Conservation (phyloP, 257 asterid genomes). For the Cinchona pubescens region DNA sequence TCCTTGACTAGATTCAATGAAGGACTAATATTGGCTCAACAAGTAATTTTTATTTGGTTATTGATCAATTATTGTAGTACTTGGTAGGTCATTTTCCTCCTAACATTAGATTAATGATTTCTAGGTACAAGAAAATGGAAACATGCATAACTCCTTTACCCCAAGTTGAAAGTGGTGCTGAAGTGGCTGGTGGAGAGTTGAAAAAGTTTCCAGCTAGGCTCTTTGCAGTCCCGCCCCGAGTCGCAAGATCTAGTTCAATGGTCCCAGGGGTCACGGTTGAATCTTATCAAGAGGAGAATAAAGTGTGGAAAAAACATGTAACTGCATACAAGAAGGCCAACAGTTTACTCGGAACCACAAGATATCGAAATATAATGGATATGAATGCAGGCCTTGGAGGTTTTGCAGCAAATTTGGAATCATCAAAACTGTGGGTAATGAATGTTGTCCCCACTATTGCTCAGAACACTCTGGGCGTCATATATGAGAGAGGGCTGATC, state of each 20-base stretch:
- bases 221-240: slow-evolving; percentile 67
- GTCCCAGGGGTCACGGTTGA: slow-evolving; percentile 62
- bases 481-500: slow-evolving; percentile 81
- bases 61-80: not conserved
- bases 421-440: slow-evolving; percentile 88
- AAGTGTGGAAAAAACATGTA: slow-evolving; percentile 73
- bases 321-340: slow-evolving; percentile 52
- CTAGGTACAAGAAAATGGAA: slow-evolving; percentile 83
- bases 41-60: slow-evolving; percentile 1
- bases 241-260: slow-evolving; percentile 56
- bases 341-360: slow-evolving; percentile 58
- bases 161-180: slow-evolving; percentile 39
- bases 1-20: not conserved
- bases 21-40: not conserved
- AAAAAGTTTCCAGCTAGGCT: slow-evolving; percentile 79
- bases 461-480: slow-evolving; percentile 59
- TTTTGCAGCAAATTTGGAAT: slow-evolving; percentile 82
- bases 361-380: slow-evolving; percentile 86
- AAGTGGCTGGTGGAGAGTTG: slow-evolving; percentile 66
- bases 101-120: slow-evolving; percentile 12
- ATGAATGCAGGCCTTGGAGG: slow-evolving; percentile 95
- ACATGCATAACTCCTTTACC: slow-evolving; percentile 71
- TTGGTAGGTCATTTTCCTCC: not conserved
- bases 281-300: slow-evolving; percentile 59
- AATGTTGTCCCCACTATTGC: slow-evolving; percentile 79